Percentiles rank a stretch among this genome's conserved stretches.
These are phyloP conservation scores for Beauveria rudraprayagi DNA, from an alignment of 2,329 filamentous ascomycete genomes.

Conservation along the genomic window DNA sequence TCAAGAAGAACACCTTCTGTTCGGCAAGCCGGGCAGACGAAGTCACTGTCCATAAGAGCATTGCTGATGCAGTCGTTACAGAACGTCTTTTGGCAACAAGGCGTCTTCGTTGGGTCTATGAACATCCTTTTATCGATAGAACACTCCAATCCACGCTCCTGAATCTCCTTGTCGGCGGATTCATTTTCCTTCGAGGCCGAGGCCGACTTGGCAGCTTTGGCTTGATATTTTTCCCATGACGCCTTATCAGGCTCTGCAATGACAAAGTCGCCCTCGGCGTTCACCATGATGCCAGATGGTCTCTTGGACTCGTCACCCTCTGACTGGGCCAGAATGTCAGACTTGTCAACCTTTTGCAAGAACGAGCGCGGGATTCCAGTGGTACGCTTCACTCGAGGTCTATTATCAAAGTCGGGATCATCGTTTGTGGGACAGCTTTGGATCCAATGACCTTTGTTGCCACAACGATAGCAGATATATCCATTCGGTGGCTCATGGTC, in stretches of 20 bases:
- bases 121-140: conserved; percentile 97
- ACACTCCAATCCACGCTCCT: conserved; percentile 84
- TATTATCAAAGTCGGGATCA: conserved; percentile 90
- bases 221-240: conserved; percentile 94
- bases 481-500: conserved; percentile 89
- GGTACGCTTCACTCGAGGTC: conserved; percentile 87
- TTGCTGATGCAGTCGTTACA: conserved; percentile 99
- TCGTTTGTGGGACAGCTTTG: conserved; percentile 98
- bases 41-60: conserved; percentile 96
- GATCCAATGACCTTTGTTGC: conserved; percentile 99
- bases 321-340: conserved; percentile 63
- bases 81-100: conserved; percentile 96
- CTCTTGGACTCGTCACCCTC: conserved; percentile 77
- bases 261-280: conserved; percentile 94
- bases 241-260: conserved; percentile 92
- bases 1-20: conserved; percentile 89
- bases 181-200: conserved; percentile 73
- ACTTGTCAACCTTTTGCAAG: conserved; percentile 91
- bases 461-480: conserved; percentile 94
- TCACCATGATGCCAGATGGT: conserved; percentile 89
- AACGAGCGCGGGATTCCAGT: conserved; percentile 96
- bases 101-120: conserved; percentile 97
- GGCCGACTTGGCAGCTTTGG: conserved; percentile 72
- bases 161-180: conserved; percentile 75
- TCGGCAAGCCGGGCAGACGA: conserved; percentile 87